Base-by-base conservation (phyloP, 805 yeast genomes). In the Millerozyma acaciae region DNA sequence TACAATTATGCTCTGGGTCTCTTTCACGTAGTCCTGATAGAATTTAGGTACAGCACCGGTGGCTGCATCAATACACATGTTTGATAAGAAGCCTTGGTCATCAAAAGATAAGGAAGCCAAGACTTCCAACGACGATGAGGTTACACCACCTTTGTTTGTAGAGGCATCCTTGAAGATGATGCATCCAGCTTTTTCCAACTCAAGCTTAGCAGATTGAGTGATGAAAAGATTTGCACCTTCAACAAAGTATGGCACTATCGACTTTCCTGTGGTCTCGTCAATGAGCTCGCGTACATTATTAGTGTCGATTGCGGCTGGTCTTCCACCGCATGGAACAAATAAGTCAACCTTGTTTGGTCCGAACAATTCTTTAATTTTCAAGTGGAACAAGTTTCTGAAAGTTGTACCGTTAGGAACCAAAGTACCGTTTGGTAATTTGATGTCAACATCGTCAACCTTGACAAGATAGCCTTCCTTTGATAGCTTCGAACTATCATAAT, bases 301-400 rank as follows among this genome's bases (percentile, higher is more conserved):
- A 43, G 89, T 78, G 59, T 89, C 94, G 57, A 90, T 80, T 14
- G 97, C 94, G 48, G 85, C 90, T 39, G 98, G 98, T 65, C 98
- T 83, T 48, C 98, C 98, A 61, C 98, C 98, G 64, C 98, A 90
- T 38, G 98, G 98, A 26, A 89, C 97, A 63, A 93, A 89, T 53
- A 90, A 67, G 50, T 87, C 88, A 40, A 88, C 71, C 20, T 73
- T 72, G 28, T 76, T 73, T n/a, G 30, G 27, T 25, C 75, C 77
- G 50, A 76, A 78, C 40, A 73, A 73, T 39, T 83, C 79, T 41
- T 77, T 74, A 39, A 83, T 57, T 45, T 78, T 76, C 45, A 86
- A 70, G 57, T 90, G 98, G 80, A 84, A 90, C 25, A 78, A 73
- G 65, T 90, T 93, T 67, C 98, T 79, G 70, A 89, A 93, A 13